Evolutionary conservation across 257 asterid genomes (phyloP), one percentile per base, ranked within the genome.

Genomic region (Nicotiana noctiflora): DNA sequence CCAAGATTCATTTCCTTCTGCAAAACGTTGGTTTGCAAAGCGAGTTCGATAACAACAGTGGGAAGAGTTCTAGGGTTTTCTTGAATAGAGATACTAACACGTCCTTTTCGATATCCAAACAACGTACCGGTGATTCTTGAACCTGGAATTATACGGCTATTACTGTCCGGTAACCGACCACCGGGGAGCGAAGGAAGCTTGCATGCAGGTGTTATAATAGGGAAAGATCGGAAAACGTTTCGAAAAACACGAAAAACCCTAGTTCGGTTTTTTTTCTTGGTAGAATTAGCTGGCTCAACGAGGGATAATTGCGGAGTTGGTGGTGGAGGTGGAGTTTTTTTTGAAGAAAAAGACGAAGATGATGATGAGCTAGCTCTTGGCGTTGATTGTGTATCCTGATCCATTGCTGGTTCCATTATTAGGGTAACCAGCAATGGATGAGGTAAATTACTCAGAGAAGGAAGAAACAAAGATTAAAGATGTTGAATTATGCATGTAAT

Each of bases 161-260:
- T 74, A 74, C 88, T 90, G 3, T 57, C 82, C 5, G 59, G 75
- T 19, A 77, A 40, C 6, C 8, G 27, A 10, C 85, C 70, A 18
- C 94, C 95, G 1, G 96, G 93, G 10, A 93, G 91, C 37, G 94
- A 57, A 7, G 95, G 95, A 27, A 93, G 81, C 6, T 83, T 87
- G 90, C 99, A 95, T 4, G 64, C 87, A 1, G 91, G 79, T 31
- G 97, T 55, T 15, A 93, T 89, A 83, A 93, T 93, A 4, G 99
- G 99, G 74, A 93, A 92, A 0, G 99, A 92, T 6, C 96, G 91
- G 84, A 95, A 89, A 5, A 93, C 94, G 49, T 88, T 89, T 17
- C 96, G 92, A 60, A 95, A 84, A 2, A 90, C 89, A 14, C 94
- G 96, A 67, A 91, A 70, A 0, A 87, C 89, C 76, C 86, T 88